phyloP scores from a whole-genome alignment of 129 eudicot species.

The Centrapalus pauciflorus region DNA sequence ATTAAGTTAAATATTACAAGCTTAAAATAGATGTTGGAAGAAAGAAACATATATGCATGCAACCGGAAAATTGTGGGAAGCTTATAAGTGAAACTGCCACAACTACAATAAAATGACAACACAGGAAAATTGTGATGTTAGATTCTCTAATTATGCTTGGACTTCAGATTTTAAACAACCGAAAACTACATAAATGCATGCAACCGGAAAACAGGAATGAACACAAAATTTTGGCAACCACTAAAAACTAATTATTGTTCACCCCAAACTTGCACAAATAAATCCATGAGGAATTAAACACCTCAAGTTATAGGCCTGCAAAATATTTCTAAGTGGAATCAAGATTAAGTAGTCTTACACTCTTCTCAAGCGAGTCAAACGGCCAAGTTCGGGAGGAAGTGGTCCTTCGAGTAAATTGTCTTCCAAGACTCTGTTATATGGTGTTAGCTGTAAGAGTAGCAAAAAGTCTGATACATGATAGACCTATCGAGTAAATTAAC shows the following conservation, averaged over 20 bases:
- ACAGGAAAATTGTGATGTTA: not conserved
- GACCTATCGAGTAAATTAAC: not conserved
- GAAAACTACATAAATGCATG: not conserved
- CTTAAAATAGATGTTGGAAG: not conserved
- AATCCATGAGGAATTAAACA: not conserved
- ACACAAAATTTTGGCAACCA: not conserved
- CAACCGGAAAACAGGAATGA: not conserved
- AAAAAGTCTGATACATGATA: not conserved
- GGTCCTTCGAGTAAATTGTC: constrained; percentile 62
- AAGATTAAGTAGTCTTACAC: constrained; percentile 48
- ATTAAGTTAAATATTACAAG: not conserved
- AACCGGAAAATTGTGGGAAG: not conserved
- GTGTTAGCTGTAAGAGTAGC: constrained; percentile 13
- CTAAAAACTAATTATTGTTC: not conserved
- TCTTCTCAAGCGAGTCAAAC: constrained; percentile 47
- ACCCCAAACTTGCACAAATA: not conserved
- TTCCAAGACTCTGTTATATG: constrained; percentile 59
- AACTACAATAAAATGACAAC: not conserved
- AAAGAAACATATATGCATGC: not conserved
- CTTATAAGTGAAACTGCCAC: not conserved
- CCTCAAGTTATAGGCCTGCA: not conserved
- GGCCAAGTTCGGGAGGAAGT: constrained; percentile 57
- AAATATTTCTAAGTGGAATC: not conserved
- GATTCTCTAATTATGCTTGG: not conserved
- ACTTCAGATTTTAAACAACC: not conserved